Conservation (phyloP, 495 filamentous ascomycete genomes). For the Podospora bellae-mahoneyi region DNA sequence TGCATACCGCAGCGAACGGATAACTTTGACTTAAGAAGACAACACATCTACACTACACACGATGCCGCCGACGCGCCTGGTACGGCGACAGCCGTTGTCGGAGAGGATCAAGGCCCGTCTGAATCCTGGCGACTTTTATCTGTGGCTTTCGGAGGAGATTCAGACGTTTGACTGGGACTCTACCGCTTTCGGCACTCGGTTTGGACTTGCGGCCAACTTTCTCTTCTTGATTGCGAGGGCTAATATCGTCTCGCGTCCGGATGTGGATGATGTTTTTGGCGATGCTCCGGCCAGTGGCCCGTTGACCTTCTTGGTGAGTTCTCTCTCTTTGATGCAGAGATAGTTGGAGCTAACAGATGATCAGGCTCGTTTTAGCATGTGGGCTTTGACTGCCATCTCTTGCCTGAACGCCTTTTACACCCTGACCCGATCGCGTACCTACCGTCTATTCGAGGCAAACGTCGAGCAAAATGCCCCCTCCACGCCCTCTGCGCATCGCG, state of each 20-base stretch:
- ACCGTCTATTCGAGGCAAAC: slow-evolving; percentile 85
- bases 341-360: not conserved
- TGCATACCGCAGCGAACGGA: not conserved
- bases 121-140: slow-evolving; percentile 81
- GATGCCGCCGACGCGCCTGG: slow-evolving; percentile 55
- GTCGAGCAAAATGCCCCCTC: slow-evolving; percentile 64
- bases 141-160: slow-evolving; percentile 86
- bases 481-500: slow-evolving; percentile 85
- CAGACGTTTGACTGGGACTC: slow-evolving; percentile 88
- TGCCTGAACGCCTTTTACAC: slow-evolving; percentile 75
- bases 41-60: slow-evolving; percentile 9
- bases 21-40: not conserved
- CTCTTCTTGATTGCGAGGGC: slow-evolving; percentile 78
- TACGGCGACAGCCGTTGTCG: slow-evolving; percentile 70
- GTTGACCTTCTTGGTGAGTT: slow-evolving; percentile 75
- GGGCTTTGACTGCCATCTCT: slow-evolving; percentile 62
- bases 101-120: slow-evolving; percentile 76
- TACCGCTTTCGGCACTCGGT: slow-evolving; percentile 65
- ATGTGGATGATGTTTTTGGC: slow-evolving; percentile 79
- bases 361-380: slow-evolving; percentile 66
- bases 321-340: not conserved
- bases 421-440: slow-evolving; percentile 76
- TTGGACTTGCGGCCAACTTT: slow-evolving; percentile 73
- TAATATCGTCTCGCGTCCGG: slow-evolving; percentile 54
- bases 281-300: slow-evolving; percentile 61